Evolutionary conservation across 228 moss, liverwort and hornwort species (phyloP).

Genomic region (Sphagnum magellanicum): DNA sequence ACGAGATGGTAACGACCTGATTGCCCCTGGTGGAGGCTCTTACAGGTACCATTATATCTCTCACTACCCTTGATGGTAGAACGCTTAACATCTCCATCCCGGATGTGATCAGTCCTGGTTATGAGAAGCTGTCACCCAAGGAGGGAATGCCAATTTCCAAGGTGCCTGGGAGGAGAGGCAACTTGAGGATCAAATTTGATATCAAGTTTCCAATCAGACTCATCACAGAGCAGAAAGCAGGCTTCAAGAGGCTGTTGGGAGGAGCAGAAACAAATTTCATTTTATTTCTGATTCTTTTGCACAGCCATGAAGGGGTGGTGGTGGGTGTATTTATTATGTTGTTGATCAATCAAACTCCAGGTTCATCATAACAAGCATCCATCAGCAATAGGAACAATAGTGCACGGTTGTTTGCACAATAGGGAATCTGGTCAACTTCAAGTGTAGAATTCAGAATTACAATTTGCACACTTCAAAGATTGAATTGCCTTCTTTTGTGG

Average conservation of each 20-base stretch:
- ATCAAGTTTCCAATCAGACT: slow-evolving; percentile 48
- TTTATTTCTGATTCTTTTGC: slow-evolving; percentile 4
- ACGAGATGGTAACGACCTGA: slow-evolving; percentile 58
- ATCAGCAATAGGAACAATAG: slow-evolving; percentile 43
- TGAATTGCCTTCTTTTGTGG: too few relatives aligned
- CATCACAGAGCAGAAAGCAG: slow-evolving; percentile 33
- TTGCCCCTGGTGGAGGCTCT: slow-evolving; percentile 36
- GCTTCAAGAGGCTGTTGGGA: slow-evolving; percentile 42
- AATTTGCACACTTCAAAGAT: too few relatives aligned
- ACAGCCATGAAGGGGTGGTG: slow-evolving; percentile 26
- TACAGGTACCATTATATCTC: slow-evolving; percentile 44
- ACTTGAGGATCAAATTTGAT: slow-evolving; percentile 53
- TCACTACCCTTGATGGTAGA: slow-evolving; percentile 48
- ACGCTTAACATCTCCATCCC: slow-evolving; percentile 42
- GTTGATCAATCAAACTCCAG: too few relatives aligned
- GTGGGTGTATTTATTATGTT: slow-evolving; percentile 20
- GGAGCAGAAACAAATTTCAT: background rate
- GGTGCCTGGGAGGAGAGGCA: slow-evolving; percentile 47
- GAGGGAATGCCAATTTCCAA: slow-evolving; percentile 59
- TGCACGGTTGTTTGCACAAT: background rate
- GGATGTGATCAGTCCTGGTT: slow-evolving; percentile 38
- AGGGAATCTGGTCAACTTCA: background rate
- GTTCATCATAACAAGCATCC: slow-evolving; percentile 6
- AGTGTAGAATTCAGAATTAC: too few relatives aligned
- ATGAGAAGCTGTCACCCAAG: slow-evolving; percentile 43